Percentiles rank a stretch among this genome's conserved stretches.
Conservation (phyloP, 768 basidiomycete genomes). For the Imleria badia region DNA sequence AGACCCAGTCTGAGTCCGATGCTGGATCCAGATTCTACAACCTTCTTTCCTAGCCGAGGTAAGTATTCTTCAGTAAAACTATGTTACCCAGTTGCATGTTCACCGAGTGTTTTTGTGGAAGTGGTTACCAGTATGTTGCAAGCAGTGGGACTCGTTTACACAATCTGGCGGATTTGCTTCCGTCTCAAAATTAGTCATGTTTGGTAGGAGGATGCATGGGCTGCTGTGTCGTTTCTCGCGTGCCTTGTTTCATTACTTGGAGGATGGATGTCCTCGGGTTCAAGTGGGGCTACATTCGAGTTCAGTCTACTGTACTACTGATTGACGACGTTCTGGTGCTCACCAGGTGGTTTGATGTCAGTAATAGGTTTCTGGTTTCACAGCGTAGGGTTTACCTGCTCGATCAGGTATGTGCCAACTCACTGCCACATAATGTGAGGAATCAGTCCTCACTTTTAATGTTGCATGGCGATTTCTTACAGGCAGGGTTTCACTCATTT, state of each 20-base stretch:
- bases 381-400: not conserved
- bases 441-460: not conserved
- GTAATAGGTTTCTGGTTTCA: not conserved
- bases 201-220: conserved; percentile 18
- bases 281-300: too few species aligned
- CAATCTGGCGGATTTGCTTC: conserved; percentile 3
- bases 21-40: not conserved
- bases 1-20: not conserved
- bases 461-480: not conserved
- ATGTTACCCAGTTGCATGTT: not conserved
- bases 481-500: not conserved
- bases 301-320: too few species aligned
- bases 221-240: not conserved
- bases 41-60: not conserved
- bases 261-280: not conserved
- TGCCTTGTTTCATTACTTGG: not conserved
- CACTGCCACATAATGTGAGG: too few species aligned
- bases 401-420: not conserved
- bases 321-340: too few species aligned
- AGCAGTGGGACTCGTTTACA: not conserved
- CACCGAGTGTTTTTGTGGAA: not conserved
- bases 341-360: not conserved
- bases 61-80: not conserved
- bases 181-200: conserved; percentile 7
- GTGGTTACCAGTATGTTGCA: not conserved